Conservation (phyloP, 2,329 filamentous ascomycete genomes). For the Colletotrichum siamense region DNA sequence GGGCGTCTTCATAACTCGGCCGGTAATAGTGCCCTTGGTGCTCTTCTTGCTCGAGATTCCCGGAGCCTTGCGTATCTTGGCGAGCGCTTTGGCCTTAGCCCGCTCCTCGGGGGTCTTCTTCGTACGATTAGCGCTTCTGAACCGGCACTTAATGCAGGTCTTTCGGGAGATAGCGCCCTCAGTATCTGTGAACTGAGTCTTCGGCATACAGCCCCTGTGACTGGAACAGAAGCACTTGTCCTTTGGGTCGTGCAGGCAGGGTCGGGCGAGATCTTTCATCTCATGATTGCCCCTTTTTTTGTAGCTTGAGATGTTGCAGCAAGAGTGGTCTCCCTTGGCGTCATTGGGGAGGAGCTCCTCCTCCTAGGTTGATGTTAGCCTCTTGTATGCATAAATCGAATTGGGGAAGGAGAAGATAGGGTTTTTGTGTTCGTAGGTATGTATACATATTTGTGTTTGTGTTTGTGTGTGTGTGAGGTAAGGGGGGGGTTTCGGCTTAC, state of each 20-base stretch:
- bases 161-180: neutral
- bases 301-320: neutral
- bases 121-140: neutral
- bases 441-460: neutral
- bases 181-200: neutral
- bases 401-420: neutral
- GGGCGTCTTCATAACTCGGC: neutral
- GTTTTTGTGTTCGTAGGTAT: accelerated
- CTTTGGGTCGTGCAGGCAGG: neutral
- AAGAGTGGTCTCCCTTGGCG: neutral
- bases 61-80: neutral
- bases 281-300: neutral
- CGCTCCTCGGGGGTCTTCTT: neutral
- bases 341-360: neutral
- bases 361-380: neutral
- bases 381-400: neutral
- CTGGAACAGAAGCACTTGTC: neutral
- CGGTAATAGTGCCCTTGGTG: neutral
- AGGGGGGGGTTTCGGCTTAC: neutral
- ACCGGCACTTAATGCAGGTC: neutral
- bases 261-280: neutral
- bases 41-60: neutral
- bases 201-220: neutral
- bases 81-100: neutral
- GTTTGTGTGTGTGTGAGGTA: too few species aligned